A percentile compares a stretch with the other conserved stretches of the same genome.
phyloP scores from a whole-genome alignment of 2,329 filamentous ascomycete genomes.

The Colletotrichum sp. region DNA sequence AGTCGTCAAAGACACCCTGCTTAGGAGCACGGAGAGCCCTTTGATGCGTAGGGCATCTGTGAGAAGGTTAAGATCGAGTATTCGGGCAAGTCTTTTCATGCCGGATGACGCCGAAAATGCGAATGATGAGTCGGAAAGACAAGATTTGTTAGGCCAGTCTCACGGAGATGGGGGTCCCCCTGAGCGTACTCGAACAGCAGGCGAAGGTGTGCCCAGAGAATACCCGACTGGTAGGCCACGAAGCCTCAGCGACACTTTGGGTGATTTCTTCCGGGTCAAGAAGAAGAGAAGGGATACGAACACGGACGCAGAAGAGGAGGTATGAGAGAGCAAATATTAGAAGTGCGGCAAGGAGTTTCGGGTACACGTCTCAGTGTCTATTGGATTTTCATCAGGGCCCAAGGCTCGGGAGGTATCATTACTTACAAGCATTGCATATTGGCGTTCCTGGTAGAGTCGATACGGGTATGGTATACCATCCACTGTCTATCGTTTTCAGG shows the following conservation, averaged over 20 bases:
- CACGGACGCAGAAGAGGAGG: slow-evolving; percentile 22
- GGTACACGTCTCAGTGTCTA: background rate
- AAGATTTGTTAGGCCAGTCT: background rate
- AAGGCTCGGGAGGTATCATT: background rate
- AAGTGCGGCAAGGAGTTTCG: background rate
- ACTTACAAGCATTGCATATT: slow-evolving; percentile 17
- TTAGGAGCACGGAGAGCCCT: slow-evolving; percentile 48
- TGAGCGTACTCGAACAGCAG: slow-evolving; percentile 14
- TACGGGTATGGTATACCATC: background rate
- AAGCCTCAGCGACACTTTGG: slow-evolving; percentile 47
- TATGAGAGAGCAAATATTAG: background rate
- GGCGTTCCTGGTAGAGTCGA: slow-evolving; percentile 19
- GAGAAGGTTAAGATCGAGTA: slow-evolving; percentile 52
- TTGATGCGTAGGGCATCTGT: slow-evolving; percentile 47
- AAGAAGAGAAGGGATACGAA: slow-evolving; percentile 30
- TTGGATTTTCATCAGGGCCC: background rate
- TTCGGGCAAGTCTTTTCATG: slow-evolving; percentile 61
- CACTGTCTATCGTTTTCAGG: slow-evolving; percentile 1
- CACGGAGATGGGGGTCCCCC: background rate
- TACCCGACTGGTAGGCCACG: slow-evolving; percentile 34
- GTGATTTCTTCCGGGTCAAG: slow-evolving; percentile 41
- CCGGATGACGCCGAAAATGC: slow-evolving; percentile 45
- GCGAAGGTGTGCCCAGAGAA: slow-evolving; percentile 2
- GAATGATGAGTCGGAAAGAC: slow-evolving; percentile 21
- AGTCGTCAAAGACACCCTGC: slow-evolving; percentile 60